Conservation (phyloP, 2,329 filamentous ascomycete genomes). For the Colletotrichum tofieldiae region DNA sequence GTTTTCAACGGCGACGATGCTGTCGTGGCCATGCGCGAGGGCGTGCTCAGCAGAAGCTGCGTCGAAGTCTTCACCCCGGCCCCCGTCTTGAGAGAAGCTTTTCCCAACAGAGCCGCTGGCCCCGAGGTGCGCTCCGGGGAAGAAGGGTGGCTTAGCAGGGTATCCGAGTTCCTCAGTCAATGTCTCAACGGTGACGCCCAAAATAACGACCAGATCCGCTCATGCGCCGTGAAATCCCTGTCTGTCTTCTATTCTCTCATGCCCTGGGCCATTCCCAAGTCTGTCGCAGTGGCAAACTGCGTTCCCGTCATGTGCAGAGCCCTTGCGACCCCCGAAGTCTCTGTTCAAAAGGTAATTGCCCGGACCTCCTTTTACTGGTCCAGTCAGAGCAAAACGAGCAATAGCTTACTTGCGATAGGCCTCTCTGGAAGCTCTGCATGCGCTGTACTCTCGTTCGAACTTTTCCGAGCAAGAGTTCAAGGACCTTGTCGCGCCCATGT, state of each 20-base stretch:
- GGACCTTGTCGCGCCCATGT: slow-evolving; percentile 85
- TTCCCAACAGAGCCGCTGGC: slow-evolving; percentile 79
- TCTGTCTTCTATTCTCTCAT: slow-evolving; percentile 84
- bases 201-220: slow-evolving; percentile 76
- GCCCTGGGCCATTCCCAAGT: slow-evolving; percentile 89
- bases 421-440: slow-evolving; percentile 86
- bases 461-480: slow-evolving; percentile 85
- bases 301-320: slow-evolving; percentile 80
- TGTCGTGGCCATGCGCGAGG: slow-evolving; percentile 86
- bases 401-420: slow-evolving; percentile 66
- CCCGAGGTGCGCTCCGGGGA: slow-evolving; percentile 81
- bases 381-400: neutral
- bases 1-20: slow-evolving; percentile 93
- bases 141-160: slow-evolving; percentile 89
- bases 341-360: slow-evolving; percentile 77
- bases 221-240: slow-evolving; percentile 83
- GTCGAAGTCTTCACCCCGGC: slow-evolving; percentile 94
- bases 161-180: slow-evolving; percentile 80
- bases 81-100: slow-evolving; percentile 80
- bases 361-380: neutral
- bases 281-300: slow-evolving; percentile 80
- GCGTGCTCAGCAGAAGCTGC: slow-evolving; percentile 87
- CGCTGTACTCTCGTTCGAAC: slow-evolving; percentile 82
- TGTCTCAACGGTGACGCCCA: slow-evolving; percentile 79
- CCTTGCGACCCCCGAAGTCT: slow-evolving; percentile 78